phyloP scores from a whole-genome alignment of 805 yeast species.

The Barnettozyma populi region DNA sequence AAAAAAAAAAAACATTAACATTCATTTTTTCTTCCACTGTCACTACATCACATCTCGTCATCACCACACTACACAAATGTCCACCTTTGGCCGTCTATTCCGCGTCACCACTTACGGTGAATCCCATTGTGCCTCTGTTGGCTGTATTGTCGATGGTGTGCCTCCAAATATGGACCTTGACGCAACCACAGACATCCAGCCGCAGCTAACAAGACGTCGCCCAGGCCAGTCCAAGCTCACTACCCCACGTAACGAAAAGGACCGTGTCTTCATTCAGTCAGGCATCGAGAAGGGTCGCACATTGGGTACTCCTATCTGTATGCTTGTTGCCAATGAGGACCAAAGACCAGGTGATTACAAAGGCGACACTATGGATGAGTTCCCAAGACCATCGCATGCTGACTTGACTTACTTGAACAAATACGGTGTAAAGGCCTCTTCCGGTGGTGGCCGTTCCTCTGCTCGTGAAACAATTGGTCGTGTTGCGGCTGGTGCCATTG shows the following conservation, averaged over 20 bases:
- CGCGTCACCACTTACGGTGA: constrained; percentile 96
- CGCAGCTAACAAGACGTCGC: constrained; percentile 93
- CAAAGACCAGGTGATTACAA: constrained; percentile 95
- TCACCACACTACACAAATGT: constrained; percentile 38
- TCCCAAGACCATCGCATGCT: constrained; percentile 97
- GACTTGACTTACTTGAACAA: constrained; percentile 89
- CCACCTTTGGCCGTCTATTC: constrained; percentile 60
- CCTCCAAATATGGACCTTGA: constrained; percentile 89
- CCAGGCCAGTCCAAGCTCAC: constrained; percentile 93
- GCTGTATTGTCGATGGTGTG: constrained; percentile 97
- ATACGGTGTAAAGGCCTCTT: constrained; percentile 88
- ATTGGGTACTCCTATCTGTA: constrained; percentile 91
- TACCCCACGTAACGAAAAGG: constrained; percentile 96
- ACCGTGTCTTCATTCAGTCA: constrained; percentile 84
- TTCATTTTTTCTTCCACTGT: neutral
- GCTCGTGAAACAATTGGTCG: constrained; percentile 98
- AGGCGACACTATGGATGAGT: constrained; percentile 72
- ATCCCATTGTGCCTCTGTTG: constrained; percentile 95
- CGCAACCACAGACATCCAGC: constrained; percentile 80
- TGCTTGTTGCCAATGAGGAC: constrained; percentile 90
- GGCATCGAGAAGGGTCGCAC: constrained; percentile 91
- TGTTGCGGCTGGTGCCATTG: constrained; percentile 98
- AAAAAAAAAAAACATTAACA: constrained; percentile 1
- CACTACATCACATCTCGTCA: neutral
- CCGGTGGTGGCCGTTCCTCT: constrained; percentile 96